Evolutionary conservation across 2,329 filamentous ascomycete genomes (phyloP), one percentile per base, ranked within the genome.

Genomic region (Aurifilum marmelostoma): DNA sequence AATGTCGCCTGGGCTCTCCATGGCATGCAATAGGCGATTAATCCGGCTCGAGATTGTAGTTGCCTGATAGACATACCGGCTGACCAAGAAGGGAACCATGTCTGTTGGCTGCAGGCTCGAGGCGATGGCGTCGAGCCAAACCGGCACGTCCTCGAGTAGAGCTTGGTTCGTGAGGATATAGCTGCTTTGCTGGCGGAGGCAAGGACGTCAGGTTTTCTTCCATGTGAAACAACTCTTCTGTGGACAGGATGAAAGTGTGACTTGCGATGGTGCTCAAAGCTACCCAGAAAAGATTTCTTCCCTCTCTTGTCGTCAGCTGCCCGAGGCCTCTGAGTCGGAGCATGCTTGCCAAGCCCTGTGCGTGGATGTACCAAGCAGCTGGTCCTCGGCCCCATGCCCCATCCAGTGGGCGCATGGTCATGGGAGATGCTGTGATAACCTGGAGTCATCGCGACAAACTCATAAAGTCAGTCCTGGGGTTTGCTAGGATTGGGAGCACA

Each of bases 281-380:
- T 18, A 61, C 59, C 59, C 59, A 61, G 14, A 61, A 61, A 21
- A 61, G 37, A 21, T 41, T 61, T 27, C 59, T 61, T 18, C 59
- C 59, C 11, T 34, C n/a, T 41, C 59, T 34, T 5, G 59, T 61
- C 9, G 59, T 41, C n/a, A 61, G 34, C n/a, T 61, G 59, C n/a
- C 27, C n/a, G n/a, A 27, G 3, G 21, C 59, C 59, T 18, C 59
- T 37, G 2, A 24, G 27, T 27, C 32, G 32, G 9, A 61, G 59
- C 34, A 61, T 32, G 59, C 59, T 41, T 41, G 59, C 34, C 34
- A 61, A 11, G n/a, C 59, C 59, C 32, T 61, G 59, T 4, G 59
- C 34, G 24, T 61, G 59, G 18, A 61, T 27, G 24, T 61, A 61
- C 59, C 59, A 61, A 6, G 59, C 59, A 14, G 59, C 59, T 21